Percentiles rank a stretch among this genome's conserved stretches.
These are phyloP conservation scores for Aspergillus sp. DNA, from an alignment of 2,329 filamentous ascomycete species.

Conservation along the genomic window DNA sequence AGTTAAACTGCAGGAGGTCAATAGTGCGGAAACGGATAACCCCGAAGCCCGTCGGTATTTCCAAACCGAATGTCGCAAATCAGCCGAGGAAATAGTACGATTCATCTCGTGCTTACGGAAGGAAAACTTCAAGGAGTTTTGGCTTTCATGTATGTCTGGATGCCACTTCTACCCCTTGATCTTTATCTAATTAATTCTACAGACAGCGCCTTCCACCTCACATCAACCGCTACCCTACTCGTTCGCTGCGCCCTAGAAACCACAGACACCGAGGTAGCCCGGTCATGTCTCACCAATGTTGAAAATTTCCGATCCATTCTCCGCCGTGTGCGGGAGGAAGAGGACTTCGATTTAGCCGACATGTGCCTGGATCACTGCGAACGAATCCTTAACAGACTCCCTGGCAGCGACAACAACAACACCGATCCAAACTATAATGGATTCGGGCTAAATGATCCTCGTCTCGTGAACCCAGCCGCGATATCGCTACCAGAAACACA, in stretches of 20 bases:
- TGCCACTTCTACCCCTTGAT: conserved; percentile 2
- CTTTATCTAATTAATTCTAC: conserved; percentile 6
- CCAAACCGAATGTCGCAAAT: conserved; percentile 40
- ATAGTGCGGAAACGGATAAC: conserved; percentile 38
- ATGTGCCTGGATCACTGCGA: conserved; percentile 50
- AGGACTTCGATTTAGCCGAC: conserved; percentile 53
- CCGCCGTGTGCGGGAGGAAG: conserved; percentile 43
- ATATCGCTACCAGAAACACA: conserved; percentile 39
- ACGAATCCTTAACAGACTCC: conserved; percentile 38
- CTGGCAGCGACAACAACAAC: conserved; percentile 18
- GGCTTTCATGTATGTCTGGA: conserved; percentile 40
- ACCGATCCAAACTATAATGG: conserved; percentile 6
- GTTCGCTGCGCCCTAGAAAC: conserved; percentile 51
- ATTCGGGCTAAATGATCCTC: conserved; percentile 18
- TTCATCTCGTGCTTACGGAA: conserved; percentile 45
- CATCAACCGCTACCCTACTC: conserved; percentile 50
- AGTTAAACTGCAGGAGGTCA: conserved; percentile 32
- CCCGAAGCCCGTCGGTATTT: conserved; percentile 47
- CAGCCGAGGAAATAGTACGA: conserved; percentile 44
- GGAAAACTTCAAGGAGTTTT: conserved; percentile 49
- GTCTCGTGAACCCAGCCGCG: conserved; percentile 33
- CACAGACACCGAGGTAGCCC: conserved; percentile 41
- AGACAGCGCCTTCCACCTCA: conserved; percentile 50
- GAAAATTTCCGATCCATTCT: conserved; percentile 46
- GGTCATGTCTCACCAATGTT: conserved; percentile 43